Base-by-base conservation (phyloP, 768 basidiomycete species). In the Tulasnella sp. region DNA sequence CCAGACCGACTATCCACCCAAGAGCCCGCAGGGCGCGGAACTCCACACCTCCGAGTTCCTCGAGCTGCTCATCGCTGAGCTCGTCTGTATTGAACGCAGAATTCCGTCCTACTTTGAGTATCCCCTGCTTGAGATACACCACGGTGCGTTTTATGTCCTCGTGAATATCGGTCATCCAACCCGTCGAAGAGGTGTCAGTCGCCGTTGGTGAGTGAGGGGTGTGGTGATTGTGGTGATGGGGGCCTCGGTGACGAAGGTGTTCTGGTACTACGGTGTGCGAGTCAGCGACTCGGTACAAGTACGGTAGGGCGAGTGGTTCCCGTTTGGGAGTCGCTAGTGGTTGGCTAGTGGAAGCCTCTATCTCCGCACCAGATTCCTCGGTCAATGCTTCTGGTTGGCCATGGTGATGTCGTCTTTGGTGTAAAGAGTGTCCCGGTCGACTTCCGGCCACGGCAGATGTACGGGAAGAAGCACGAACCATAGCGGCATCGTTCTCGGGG, bases 31-130 rank as follows among this genome's bases (percentile, higher is more conserved):
- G 69, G 9, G 85, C 86, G 9, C 91, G 77, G 66, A 86, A 98
- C 67, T 99, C 94, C 5, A 96, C 84, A 17, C 94, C 93, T 3
- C 92, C 92, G 4, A 98, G 71, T 67, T 96, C 90, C 62, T 94
- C 91, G 62, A 87, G 71, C 65, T 98, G 86, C 45, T 90, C 87
- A 17, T 77, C 74, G 0, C 82, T 86, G 51, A 94, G 69, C 1
- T 55, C 41, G 11, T 55, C 53, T 11, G 65, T 62, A 68, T 71
- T 65, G 61, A 75, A 75, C 62, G 62, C 56, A 36, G 36, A 57
- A 37, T 51, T 49, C 34, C 55, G 41, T 0, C 65, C 64, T 9
- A 67, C 67, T 40, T 40, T 36, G 2, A 52, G 50, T 35, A 52
- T 48, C 21, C 46, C 46, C 15, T 48, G 46, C 14, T 23, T 48